Percentiles rank a stretch among this genome's conserved stretches.
Conservation (phyloP, 176 grass and related monocot genomes). For the Hordeum marinum region DNA sequence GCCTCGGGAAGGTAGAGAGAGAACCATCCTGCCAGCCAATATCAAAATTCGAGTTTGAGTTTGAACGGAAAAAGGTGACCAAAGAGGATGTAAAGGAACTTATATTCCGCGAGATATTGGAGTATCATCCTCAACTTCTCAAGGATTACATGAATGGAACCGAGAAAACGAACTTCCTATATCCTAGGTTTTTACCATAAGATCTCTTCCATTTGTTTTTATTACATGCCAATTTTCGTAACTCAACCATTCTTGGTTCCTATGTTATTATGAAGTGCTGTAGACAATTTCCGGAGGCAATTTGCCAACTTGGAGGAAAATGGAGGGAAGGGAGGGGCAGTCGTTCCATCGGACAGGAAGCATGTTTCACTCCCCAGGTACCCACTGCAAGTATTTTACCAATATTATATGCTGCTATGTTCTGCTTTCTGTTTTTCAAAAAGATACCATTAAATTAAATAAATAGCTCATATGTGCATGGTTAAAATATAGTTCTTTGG, state of each 20-base stretch:
- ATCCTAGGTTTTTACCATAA: constrained; percentile 69
- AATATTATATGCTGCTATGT: neutral
- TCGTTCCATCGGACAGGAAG: constrained; percentile 65
- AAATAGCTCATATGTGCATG: neutral
- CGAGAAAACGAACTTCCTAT: constrained; percentile 72
- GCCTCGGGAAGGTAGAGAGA: constrained; percentile 78
- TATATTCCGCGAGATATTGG: constrained; percentile 87
- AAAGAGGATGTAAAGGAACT: constrained; percentile 97
- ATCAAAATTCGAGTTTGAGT: constrained; percentile 95
- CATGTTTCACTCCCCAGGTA: constrained; percentile 98
- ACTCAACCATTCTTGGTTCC: neutral
- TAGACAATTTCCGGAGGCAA: constrained; percentile 98
- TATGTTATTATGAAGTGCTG: constrained; percentile 55
- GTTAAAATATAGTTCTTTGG: neutral
- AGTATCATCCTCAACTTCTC: constrained; percentile 89
- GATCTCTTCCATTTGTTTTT: neutral
- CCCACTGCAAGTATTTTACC: neutral
- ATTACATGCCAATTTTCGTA: neutral
- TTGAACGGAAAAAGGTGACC: constrained; percentile 84
- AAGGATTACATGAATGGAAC: constrained; percentile 82
- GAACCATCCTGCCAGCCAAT: constrained; percentile 93
- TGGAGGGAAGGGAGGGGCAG: constrained; percentile 61
- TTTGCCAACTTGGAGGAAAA: constrained; percentile 93
- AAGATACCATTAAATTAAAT: neutral
- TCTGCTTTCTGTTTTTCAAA: constrained; percentile 1